Conservation (phyloP, 805 yeast genomes). For the Cyberlindnera subsufficiens region DNA sequence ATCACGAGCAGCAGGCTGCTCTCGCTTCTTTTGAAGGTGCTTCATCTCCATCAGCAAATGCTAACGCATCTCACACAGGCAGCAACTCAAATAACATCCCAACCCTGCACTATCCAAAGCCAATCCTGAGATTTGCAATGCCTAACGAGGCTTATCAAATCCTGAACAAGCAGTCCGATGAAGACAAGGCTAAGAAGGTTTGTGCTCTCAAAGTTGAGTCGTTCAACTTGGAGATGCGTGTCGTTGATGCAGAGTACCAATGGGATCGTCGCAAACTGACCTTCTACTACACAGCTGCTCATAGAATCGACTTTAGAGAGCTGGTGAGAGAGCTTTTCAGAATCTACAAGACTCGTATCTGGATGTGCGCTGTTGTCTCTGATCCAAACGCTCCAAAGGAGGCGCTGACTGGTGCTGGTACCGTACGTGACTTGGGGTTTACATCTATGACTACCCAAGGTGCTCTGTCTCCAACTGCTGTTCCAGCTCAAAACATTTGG, state of each 20-base stretch:
- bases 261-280: constrained; percentile 74
- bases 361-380: constrained; percentile 68
- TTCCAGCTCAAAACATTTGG: constrained; percentile 1
- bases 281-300: constrained; percentile 61
- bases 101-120: constrained; percentile 51
- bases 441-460: no score
- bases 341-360: constrained; percentile 72
- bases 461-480: neutral
- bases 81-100: constrained; percentile 11
- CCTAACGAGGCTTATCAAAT: constrained; percentile 64
- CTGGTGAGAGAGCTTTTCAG: constrained; percentile 69
- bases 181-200: constrained; percentile 48
- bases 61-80: neutral
- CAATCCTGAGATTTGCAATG: constrained; percentile 69
- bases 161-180: constrained; percentile 61
- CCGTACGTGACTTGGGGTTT: no score
- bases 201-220: constrained; percentile 21
- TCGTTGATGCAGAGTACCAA: constrained; percentile 77
- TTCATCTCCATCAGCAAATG: constrained; percentile 4
- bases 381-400: constrained; percentile 1
- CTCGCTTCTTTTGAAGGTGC: constrained; percentile 21
- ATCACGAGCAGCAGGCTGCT: constrained; percentile 63
- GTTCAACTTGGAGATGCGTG: constrained; percentile 34
- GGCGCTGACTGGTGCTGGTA: constrained; percentile 1
- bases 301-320: constrained; percentile 70